phyloP scores from a whole-genome alignment of 2,329 filamentous ascomycete species.

The Reticulascus tulasneorum region DNA sequence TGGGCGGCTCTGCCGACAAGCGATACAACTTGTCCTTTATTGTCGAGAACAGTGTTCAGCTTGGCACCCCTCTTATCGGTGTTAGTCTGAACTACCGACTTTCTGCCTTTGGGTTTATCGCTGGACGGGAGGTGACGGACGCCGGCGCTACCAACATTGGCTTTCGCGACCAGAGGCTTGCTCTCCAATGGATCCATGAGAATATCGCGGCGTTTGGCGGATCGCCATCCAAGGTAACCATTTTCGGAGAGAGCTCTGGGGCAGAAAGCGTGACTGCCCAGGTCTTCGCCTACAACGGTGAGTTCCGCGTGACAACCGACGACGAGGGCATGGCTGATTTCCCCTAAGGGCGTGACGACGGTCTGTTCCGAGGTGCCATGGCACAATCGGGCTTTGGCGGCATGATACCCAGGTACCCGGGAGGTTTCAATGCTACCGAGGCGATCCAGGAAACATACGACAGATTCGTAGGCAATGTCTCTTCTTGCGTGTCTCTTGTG shows the following conservation, averaged over 20 bases:
- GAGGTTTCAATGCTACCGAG: slow-evolving; percentile 23
- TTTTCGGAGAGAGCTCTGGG: slow-evolving; percentile 49
- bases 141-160: slow-evolving; percentile 46
- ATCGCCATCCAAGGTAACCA: slow-evolving; percentile 39
- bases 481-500: slow-evolving; percentile 20
- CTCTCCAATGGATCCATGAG: slow-evolving; percentile 42
- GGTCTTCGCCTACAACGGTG: slow-evolving; percentile 43
- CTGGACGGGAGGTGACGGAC: slow-evolving; percentile 31
- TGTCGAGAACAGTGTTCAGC: slow-evolving; percentile 41
- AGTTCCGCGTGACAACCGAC: neutral
- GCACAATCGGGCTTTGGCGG: slow-evolving; percentile 42
- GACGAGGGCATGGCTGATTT: neutral
- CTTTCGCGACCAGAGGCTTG: slow-evolving; percentile 43
- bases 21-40: slow-evolving; percentile 61
- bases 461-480: slow-evolving; percentile 20
- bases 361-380: slow-evolving; percentile 47
- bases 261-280: slow-evolving; percentile 42
- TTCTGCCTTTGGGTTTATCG: slow-evolving; percentile 43
- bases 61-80: slow-evolving; percentile 43
- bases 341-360: slow-evolving; percentile 36
- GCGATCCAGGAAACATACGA: slow-evolving; percentile 23
- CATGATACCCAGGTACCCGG: slow-evolving; percentile 21
- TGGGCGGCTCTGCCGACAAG: slow-evolving; percentile 31
- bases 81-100: slow-evolving; percentile 48
- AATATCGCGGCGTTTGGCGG: slow-evolving; percentile 43